Percentiles rank a stretch among this genome's conserved stretches.
Evolutionary conservation across 2,329 filamentous ascomycete species (phyloP).

Genomic region (Triangularia verruculosa): DNA sequence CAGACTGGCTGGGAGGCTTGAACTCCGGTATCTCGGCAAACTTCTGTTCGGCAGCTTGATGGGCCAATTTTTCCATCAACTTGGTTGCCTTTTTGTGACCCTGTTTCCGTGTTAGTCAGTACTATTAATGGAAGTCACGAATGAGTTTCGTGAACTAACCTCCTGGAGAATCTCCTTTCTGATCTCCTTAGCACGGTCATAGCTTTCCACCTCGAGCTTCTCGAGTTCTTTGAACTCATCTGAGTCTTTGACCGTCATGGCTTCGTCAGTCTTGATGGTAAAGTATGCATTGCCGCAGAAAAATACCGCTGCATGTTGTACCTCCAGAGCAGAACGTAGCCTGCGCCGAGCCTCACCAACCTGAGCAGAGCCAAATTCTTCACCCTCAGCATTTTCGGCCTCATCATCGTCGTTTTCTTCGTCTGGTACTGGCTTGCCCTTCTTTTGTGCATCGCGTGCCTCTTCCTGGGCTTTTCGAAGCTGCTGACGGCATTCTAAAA

Average conservation of each 20-base stretch:
- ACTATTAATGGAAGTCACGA: no score
- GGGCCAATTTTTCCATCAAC: constrained; percentile 61
- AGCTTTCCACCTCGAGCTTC: constrained; percentile 66
- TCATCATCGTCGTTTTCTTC: constrained; percentile 35
- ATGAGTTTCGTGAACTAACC: constrained; percentile 12
- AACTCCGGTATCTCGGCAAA: constrained; percentile 65
- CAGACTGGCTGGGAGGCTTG: constrained; percentile 49
- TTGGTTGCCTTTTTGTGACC: constrained; percentile 54
- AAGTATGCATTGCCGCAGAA: constrained; percentile 81
- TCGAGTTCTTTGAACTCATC: constrained; percentile 66
- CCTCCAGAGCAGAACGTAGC: constrained; percentile 70
- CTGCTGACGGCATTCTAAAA: constrained; percentile 63
- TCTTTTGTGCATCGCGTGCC: constrained; percentile 30
- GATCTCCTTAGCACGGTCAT: constrained; percentile 74
- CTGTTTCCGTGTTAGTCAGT: constrained; percentile 18
- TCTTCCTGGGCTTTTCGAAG: constrained; percentile 50
- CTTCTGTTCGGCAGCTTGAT: constrained; percentile 48
- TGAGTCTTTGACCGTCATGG: constrained; percentile 63
- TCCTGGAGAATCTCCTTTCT: constrained; percentile 74
- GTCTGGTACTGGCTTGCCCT: constrained; percentile 23
- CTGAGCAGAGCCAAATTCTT: constrained; percentile 34
- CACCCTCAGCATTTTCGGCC: constrained; percentile 36
- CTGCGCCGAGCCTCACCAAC: constrained; percentile 60
- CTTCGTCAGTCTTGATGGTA: constrained; percentile 72
- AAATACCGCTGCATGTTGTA: constrained; percentile 79